Conservation (phyloP, 495 filamentous ascomycete species). For the Penicillium waksmanii region DNA sequence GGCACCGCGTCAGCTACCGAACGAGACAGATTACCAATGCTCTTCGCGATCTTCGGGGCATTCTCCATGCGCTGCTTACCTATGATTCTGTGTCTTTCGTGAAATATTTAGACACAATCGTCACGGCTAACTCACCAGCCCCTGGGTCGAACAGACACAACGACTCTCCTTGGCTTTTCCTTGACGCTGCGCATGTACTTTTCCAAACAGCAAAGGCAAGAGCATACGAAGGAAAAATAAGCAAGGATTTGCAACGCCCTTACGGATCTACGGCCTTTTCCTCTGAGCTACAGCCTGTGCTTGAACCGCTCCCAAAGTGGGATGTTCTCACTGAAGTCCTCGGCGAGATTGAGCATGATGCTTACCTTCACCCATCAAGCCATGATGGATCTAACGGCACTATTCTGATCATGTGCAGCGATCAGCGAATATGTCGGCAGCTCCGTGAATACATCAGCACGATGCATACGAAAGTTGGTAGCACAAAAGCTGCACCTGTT, state of each 20-base stretch:
- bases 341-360: constrained; percentile 90
- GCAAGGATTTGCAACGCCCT: constrained; percentile 39
- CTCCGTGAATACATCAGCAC: constrained; percentile 88
- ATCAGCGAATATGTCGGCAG: constrained; percentile 84
- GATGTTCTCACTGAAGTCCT: constrained; percentile 80
- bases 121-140: constrained; percentile 85
- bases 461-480: constrained; percentile 76
- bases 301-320: constrained; percentile 98
- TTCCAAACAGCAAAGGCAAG: constrained; percentile 88
- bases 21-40: constrained; percentile 93
- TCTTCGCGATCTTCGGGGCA: constrained; percentile 79
- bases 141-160: constrained; percentile 85
- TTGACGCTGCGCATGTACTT: constrained; percentile 92
- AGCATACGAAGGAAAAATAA: constrained; percentile 78
- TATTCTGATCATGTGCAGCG: constrained; percentile 93
- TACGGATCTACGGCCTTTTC: constrained; percentile 49
- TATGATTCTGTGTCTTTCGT: constrained; percentile 92
- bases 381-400: constrained; percentile 88
- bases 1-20: constrained; percentile 94
- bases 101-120: constrained; percentile 91
- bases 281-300: constrained; percentile 78
- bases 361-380: constrained; percentile 75
- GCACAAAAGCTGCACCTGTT: constrained; percentile 18
- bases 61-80: constrained; percentile 80
- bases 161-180: constrained; percentile 94